Base-by-base conservation (phyloP, 495 filamentous ascomycete genomes). In the Friedmanniomyces simplex region DNA sequence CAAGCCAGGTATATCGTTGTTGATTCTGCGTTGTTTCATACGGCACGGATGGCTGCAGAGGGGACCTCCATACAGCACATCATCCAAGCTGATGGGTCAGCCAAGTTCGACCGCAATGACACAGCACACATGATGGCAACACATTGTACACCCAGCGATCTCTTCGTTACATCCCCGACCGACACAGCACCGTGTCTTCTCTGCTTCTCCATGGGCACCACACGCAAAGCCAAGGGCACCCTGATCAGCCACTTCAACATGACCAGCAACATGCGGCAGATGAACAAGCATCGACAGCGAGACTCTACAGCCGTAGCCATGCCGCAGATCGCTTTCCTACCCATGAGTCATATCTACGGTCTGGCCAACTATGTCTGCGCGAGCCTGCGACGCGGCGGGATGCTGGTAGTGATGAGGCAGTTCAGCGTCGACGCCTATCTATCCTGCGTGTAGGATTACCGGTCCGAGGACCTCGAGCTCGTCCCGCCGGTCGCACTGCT, bases 221-320 rank as follows among this genome's bases (percentile, higher is more conserved):
- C 87, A 0, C 88, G 88, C 1, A 73, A 86, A 10, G 84, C 88
- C 13, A 94, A 93, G 66, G 88, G 88, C 16, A 88, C 91, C 22
- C 81, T 85, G 68, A 82, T 91, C 56, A 77, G 82, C n/a, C 88
- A 93, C 68, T 70, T 72, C 37, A 83, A 72, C 48, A 50, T 72
- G 14, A 47, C 43, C 7, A n/a, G 14, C 20, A 47, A 47, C 20
- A 47, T 47, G 43, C 43, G 43, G 20, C 43, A 47, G 20, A n/a
- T 16, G 43, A 22, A 47, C 65, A 71, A 16, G 53, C 52, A 25
- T 46, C 13, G 36, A 32, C 6, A 43, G 14, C 20, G 14, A 5
- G 11, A 18, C 52, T 55, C 11, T 22, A 55, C 25, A 20, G n/a
- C 16, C n/a, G 52, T 55, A 21, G 24, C 10, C 34, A 43, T 22